A percentile compares a stretch with the other conserved stretches of the same genome.
phyloP scores from a whole-genome alignment of 441 rosid genomes.

The Pelargonium australe region DNA sequence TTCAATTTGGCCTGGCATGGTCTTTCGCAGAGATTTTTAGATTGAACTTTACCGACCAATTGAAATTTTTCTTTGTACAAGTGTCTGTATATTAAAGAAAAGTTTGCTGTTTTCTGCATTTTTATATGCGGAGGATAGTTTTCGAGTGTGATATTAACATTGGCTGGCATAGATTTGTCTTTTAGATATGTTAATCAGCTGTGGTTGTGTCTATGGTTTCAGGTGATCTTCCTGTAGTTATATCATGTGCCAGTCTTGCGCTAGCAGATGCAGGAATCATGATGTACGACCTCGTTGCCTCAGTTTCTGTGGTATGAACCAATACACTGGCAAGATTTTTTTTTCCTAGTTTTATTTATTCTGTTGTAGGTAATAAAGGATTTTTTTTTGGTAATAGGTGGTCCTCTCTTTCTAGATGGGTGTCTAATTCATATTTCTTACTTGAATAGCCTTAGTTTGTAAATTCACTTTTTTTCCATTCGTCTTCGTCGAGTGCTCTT shows the following conservation, averaged over 20 bases:
- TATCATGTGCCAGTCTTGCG: constrained; percentile 94
- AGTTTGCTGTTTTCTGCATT: background rate
- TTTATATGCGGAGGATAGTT: background rate
- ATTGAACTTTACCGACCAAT: too few relatives aligned
- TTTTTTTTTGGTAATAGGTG: too few relatives aligned
- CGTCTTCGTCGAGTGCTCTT: too few relatives aligned
- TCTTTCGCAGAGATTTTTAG: too few relatives aligned
- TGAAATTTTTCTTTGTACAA: too few relatives aligned
- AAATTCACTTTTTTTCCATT: too few relatives aligned
- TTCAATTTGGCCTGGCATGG: too few relatives aligned
- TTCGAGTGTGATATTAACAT: constrained; percentile 5
- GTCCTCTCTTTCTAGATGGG: too few relatives aligned
- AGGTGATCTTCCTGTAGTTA: constrained; percentile 88
- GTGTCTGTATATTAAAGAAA: background rate
- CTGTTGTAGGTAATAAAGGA: too few relatives aligned
- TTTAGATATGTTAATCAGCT: constrained; percentile 16
- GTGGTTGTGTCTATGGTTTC: constrained; percentile 16
- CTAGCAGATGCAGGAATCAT: constrained; percentile 90
- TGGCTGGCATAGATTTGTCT: background rate
- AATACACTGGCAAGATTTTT: background rate
- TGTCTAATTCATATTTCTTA: too few relatives aligned
- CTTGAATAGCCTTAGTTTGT: too few relatives aligned
- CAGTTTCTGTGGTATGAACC: constrained; percentile 75
- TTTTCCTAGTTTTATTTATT: too few relatives aligned
- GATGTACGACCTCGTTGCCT: constrained; percentile 92